These are phyloP conservation scores for Drechslerella dactyloides DNA, from an alignment of 2,329 filamentous ascomycete genomes.

Conservation along the genomic window DNA sequence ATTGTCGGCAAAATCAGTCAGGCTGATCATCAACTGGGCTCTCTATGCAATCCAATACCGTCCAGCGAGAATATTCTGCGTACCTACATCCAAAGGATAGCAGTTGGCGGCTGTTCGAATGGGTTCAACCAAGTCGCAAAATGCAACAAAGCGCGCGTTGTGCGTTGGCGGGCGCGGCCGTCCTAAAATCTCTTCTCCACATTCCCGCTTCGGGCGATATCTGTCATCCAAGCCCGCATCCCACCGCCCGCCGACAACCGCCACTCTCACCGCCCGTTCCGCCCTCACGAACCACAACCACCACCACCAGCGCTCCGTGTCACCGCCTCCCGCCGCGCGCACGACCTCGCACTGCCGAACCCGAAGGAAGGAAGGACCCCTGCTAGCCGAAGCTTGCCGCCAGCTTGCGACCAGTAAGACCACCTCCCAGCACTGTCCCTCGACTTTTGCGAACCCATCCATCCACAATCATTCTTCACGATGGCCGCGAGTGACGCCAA, in stretches of 20 bases:
- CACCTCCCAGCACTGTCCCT: slow-evolving; percentile 18
- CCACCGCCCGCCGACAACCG: not conserved
- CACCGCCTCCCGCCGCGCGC: too few species aligned
- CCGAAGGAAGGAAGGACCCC: slow-evolving; percentile 14
- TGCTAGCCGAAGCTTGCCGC: slow-evolving; percentile 37
- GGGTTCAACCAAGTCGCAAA: not conserved
- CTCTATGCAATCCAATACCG: too few species aligned
- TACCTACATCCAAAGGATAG: not conserved
- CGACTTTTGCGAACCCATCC: slow-evolving; percentile 30
- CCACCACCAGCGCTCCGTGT: not conserved
- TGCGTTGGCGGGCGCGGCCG: not conserved
- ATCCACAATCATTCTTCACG: slow-evolving; percentile 23
- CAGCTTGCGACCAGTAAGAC: slow-evolving; percentile 46
- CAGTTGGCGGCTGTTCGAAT: too few species aligned
- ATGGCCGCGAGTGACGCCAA: slow-evolving; percentile 58
- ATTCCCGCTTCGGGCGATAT: not conserved
- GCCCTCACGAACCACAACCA: not conserved
- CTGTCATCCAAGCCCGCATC: not conserved
- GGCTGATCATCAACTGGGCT: too few species aligned
- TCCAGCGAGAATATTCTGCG: too few species aligned
- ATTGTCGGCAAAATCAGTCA: too few species aligned
- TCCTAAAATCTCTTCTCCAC: slow-evolving; percentile 4
- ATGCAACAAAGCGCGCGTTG: not conserved
- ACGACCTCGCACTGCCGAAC: not conserved
- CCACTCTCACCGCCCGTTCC: not conserved